These are phyloP conservation scores for Neurospora sp. DNA, from an alignment of 495 filamentous ascomycete species.

Conservation along the genomic window DNA sequence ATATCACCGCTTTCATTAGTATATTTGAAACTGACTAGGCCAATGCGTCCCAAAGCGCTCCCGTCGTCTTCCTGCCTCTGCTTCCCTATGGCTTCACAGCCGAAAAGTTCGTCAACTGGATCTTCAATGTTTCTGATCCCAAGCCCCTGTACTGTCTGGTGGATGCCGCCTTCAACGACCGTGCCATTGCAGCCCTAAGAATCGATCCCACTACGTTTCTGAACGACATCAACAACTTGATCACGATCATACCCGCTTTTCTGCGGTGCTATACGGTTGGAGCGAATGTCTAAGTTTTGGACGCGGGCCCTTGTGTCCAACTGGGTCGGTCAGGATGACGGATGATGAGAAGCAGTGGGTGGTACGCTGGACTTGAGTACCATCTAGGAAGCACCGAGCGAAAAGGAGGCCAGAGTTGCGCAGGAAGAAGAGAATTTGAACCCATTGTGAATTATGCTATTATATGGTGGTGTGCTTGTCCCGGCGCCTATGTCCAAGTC, in stretches of 20 bases:
- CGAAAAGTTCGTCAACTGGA: background rate
- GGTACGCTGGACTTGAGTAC: background rate
- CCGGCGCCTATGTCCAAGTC: background rate
- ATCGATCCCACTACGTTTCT: background rate
- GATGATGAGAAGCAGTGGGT: background rate
- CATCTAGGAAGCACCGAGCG: background rate
- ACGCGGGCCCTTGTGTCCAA: background rate
- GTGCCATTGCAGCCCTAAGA: background rate
- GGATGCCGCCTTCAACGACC: background rate
- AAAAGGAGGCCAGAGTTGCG: no score
- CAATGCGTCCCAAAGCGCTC: background rate
- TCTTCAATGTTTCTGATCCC: background rate
- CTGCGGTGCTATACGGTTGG: background rate
- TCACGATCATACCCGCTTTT: background rate
- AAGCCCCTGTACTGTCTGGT: slow-evolving; percentile 1
- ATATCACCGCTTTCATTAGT: background rate
- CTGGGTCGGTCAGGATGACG: background rate
- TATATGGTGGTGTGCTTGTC: background rate
- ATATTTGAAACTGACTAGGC: background rate
- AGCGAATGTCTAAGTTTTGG: background rate
- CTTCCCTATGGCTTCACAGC: background rate
- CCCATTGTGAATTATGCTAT: background rate
- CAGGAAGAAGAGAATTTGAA: background rate
- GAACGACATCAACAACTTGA: background rate
- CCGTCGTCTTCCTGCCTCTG: background rate